Percentiles rank a stretch among this genome's conserved stretches.
These are phyloP conservation scores for Brassica balearica DNA, from an alignment of 441 rosid genomes.

Conservation along the genomic window DNA sequence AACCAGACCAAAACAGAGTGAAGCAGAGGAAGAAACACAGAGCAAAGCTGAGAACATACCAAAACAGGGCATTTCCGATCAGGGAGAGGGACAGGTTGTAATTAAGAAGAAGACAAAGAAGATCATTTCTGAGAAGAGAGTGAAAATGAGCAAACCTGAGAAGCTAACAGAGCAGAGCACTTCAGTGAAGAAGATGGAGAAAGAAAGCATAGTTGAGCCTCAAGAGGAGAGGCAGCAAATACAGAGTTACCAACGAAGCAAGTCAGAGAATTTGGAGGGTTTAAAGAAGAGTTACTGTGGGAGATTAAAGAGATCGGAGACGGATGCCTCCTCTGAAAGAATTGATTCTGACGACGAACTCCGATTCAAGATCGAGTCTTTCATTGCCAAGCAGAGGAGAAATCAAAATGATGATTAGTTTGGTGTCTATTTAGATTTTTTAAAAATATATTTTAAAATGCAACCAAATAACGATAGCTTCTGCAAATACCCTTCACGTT, in stretches of 20 bases:
- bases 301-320: conserved; percentile 29
- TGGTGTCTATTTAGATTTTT: conserved; percentile 6
- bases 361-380: conserved; percentile 47
- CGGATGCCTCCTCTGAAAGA: conserved; percentile 6
- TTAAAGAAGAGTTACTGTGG: conserved; percentile 2
- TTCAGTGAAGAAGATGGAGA: conserved; percentile 1
- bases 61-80: background rate
- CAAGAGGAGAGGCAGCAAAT: background rate
- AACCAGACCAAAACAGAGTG: conserved; percentile 5
- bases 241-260: conserved; percentile 35
- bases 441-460: background rate
- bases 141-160: background rate
- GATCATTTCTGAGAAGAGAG: background rate
- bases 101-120: conserved; percentile 21
- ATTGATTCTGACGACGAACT: conserved; percentile 37
- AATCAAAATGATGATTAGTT: conserved; percentile 44
- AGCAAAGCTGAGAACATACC: background rate
- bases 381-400: conserved; percentile 47
- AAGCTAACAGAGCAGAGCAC: conserved; percentile 22
- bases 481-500: background rate
- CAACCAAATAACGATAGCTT: background rate
- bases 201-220: conserved; percentile 16
- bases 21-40: conserved; percentile 22
- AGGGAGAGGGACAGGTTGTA: background rate
- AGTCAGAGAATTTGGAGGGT: conserved; percentile 36